Percentiles rank a stretch among this genome's conserved stretches.
Evolutionary conservation across 257 asterid species (phyloP).

Genomic region (Rubia yunnanensis): DNA sequence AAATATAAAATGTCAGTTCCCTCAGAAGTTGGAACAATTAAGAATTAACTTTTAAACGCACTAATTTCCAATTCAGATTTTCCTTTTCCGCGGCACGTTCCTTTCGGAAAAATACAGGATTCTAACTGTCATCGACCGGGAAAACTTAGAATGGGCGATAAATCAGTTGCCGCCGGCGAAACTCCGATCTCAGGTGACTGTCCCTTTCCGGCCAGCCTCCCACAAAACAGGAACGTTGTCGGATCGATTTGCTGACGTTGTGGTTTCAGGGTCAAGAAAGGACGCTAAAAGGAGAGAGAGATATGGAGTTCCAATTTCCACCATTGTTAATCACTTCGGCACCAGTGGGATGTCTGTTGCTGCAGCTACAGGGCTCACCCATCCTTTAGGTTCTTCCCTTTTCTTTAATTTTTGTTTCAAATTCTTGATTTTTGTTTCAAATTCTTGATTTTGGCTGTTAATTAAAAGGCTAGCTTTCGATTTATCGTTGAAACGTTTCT

Average conservation of each 20-base stretch:
- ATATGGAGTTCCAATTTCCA: slow-evolving; percentile 51
- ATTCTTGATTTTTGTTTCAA: not conserved
- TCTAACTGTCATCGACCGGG: not conserved
- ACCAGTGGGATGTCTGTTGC: slow-evolving; percentile 91
- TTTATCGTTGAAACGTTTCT: not conserved
- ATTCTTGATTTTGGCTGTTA: not conserved
- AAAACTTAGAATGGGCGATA: slow-evolving; percentile 13
- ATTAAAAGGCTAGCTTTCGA: not conserved
- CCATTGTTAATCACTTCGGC: slow-evolving; percentile 59
- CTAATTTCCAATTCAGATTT: too few species aligned
- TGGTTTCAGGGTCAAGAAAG: slow-evolving; percentile 19
- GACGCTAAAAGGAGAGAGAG: slow-evolving; percentile 27
- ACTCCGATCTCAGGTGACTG: slow-evolving; percentile 15
- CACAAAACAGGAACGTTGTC: not conserved
- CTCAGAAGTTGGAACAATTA: too few species aligned
- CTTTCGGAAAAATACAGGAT: too few species aligned
- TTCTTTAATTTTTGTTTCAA: not conserved
- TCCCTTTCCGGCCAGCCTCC: not conserved
- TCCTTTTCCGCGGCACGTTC: too few species aligned
- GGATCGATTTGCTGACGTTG: not conserved
- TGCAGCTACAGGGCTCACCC: slow-evolving; percentile 80
- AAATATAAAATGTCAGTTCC: too few species aligned
- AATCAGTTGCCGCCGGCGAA: slow-evolving; percentile 17
- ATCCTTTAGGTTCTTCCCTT: slow-evolving; percentile 62
- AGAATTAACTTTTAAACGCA: too few species aligned